phyloP scores from a whole-genome alignment of 169 alveolate species.

The Plasmodium gaboni region DNA sequence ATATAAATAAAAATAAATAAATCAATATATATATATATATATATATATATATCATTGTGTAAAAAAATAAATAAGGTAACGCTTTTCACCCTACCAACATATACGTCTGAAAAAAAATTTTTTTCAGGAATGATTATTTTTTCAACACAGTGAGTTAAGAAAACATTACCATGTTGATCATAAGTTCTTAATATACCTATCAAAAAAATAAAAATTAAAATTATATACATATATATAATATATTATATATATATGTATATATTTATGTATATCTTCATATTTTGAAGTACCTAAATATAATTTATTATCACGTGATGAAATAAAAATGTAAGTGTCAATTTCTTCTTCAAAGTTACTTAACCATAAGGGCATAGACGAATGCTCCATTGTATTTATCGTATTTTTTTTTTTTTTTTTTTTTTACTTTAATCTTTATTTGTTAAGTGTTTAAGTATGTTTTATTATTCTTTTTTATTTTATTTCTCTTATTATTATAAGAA shows the following conservation, averaged over 20 bases:
- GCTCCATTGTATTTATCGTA: slow-evolving; percentile 32
- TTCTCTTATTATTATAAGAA: no score
- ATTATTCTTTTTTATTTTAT: no score
- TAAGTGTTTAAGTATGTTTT: not conserved
- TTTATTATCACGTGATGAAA: slow-evolving; percentile 84
- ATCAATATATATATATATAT: not conserved
- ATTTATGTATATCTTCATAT: not conserved
- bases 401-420: slow-evolving; percentile 9
- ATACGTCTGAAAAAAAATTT: slow-evolving; percentile 83
- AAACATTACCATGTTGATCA: slow-evolving; percentile 86
- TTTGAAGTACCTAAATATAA: slow-evolving; percentile 40
- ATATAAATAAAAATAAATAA: not conserved
- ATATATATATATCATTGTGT: not conserved
- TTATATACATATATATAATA: not conserved
- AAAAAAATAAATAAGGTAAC: no score
- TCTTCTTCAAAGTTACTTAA: slow-evolving; percentile 86
- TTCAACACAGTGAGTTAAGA: slow-evolving; percentile 83
- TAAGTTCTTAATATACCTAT: slow-evolving; percentile 85
- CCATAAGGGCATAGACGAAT: slow-evolving; percentile 82
- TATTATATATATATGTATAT: not conserved
- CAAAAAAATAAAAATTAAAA: slow-evolving; percentile 14
- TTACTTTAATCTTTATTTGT: slow-evolving; percentile 5
- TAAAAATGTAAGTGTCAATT: slow-evolving; percentile 84
- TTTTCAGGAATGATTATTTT: slow-evolving; percentile 78
- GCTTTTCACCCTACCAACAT: slow-evolving; percentile 76